phyloP scores from a whole-genome alignment of 78 protist species.

The Acrasis kona region DNA sequence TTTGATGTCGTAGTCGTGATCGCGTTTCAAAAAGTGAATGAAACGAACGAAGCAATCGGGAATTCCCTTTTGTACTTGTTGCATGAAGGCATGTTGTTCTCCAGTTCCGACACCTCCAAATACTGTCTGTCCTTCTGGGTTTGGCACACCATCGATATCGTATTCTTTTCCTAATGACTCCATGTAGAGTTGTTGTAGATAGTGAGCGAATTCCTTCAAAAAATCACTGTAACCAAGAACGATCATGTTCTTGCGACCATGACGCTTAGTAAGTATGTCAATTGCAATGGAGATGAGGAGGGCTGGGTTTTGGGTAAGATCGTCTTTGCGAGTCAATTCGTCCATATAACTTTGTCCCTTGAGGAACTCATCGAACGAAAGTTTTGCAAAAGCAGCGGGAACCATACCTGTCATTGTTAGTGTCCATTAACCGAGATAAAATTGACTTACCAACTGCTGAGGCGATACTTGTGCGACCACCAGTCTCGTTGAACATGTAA shows the following conservation, averaged over 20 bases:
- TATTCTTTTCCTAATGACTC: slow-evolving; percentile 47
- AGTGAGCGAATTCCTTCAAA: slow-evolving; percentile 32
- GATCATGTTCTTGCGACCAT: slow-evolving; percentile 35
- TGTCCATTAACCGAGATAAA: no score
- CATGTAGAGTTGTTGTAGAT: slow-evolving; percentile 48
- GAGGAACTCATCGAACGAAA: slow-evolving; percentile 34
- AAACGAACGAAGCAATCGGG: slow-evolving; percentile 29
- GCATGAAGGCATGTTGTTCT: slow-evolving; percentile 47
- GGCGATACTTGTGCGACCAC: slow-evolving; percentile 36
- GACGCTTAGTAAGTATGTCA: background rate
- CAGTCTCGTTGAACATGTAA: slow-evolving; percentile 33
- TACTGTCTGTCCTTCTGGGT: slow-evolving; percentile 32
- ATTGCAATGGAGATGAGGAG: slow-evolving; percentile 24
- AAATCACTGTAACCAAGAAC: slow-evolving; percentile 34
- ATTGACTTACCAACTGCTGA: slow-evolving; percentile 50
- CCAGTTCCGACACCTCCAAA: slow-evolving; percentile 54
- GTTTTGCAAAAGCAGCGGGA: slow-evolving; percentile 43
- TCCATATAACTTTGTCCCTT: slow-evolving; percentile 43
- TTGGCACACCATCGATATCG: slow-evolving; percentile 3
- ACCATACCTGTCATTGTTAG: no score
- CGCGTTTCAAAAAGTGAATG: slow-evolving; percentile 17
- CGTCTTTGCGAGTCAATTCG: slow-evolving; percentile 14
- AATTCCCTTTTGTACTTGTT: slow-evolving; percentile 48
- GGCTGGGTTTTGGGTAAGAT: slow-evolving; percentile 30
- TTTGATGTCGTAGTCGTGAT: slow-evolving; percentile 13